A percentile compares a stretch with the other conserved stretches of the same genome.
These are phyloP conservation scores for Paratinospora sagittata DNA, from an alignment of 164 flowering plant genomes.

Conservation along the genomic window DNA sequence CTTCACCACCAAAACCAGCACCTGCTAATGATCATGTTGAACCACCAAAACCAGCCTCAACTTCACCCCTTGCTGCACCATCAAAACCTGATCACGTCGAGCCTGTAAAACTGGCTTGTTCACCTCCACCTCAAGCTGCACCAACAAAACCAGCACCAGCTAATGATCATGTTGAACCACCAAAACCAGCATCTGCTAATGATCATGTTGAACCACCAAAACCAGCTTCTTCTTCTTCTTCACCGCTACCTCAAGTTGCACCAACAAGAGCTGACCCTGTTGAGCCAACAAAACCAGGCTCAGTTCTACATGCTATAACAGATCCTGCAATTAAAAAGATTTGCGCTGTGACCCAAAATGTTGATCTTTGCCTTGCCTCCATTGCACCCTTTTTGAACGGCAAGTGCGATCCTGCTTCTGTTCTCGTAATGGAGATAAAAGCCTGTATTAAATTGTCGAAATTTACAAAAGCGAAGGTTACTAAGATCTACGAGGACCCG, in stretches of 20 bases:
- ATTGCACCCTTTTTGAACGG: conserved; percentile 17
- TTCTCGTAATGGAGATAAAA: conserved; percentile 17
- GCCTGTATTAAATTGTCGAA: conserved; percentile 2
- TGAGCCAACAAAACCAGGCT: background rate
- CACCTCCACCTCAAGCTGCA: background rate
- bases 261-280: background rate
- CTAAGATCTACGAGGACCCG: background rate
- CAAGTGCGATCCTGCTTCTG: background rate
- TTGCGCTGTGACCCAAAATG: conserved; percentile 25
- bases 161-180: background rate
- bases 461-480: conserved; percentile 6
- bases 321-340: conserved; percentile 8
- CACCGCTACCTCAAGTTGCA: conserved; percentile 1
- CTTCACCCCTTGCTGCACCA: conserved; percentile 7
- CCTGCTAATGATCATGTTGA: background rate
- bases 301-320: too few species aligned
- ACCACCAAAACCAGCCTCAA: background rate
- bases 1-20: too few species aligned
- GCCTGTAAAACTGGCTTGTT: background rate
- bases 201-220: too few species aligned
- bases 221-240: background rate
- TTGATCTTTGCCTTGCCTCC: conserved; percentile 22
- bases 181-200: too few species aligned
- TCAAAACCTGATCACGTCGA: background rate
- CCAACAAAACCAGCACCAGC: background rate